Conservation (phyloP, 805 yeast species). For the Candida vaughaniae region DNA sequence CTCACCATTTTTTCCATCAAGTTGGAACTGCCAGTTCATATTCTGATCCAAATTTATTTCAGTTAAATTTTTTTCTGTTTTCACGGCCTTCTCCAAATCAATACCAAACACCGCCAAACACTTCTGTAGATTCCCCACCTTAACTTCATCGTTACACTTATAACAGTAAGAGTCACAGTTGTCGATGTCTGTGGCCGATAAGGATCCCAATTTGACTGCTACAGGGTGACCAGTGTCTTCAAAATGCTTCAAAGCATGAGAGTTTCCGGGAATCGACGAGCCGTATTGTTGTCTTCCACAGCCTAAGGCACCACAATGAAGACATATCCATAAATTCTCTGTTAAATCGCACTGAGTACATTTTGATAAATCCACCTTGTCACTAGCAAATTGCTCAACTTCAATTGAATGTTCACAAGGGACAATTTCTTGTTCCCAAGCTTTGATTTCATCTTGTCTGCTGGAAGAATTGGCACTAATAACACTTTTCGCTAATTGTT, state of each 20-base stretch:
- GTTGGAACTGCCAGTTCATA: constrained; percentile 86
- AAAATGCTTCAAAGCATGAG: constrained; percentile 82
- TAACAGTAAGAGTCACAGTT: constrained; percentile 86
- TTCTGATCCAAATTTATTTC: constrained; percentile 94
- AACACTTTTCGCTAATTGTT: constrained; percentile 42
- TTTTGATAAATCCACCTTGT: constrained; percentile 31
- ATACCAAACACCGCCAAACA: constrained; percentile 64
- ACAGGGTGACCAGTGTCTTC: constrained; percentile 64
- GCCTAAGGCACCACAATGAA: constrained; percentile 86
- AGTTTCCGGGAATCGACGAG: constrained; percentile 80
- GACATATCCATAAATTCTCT: constrained; percentile 89
- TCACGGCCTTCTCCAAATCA: constrained; percentile 50
- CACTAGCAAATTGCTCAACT: constrained; percentile 39
- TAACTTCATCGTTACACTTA: constrained; percentile 82
- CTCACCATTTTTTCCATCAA: constrained; percentile 71
- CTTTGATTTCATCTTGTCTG: constrained; percentile 66
- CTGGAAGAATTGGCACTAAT: constrained; percentile 58
- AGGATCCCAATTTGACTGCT: constrained; percentile 88
- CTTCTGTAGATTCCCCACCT: constrained; percentile 56
- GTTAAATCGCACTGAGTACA: constrained; percentile 63
- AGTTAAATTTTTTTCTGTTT: constrained; percentile 84
- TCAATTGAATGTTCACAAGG: constrained; percentile 75
- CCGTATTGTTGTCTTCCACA: constrained; percentile 97
- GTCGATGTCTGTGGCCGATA: constrained; percentile 60
- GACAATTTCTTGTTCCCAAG: constrained; percentile 88